Evolutionary conservation across 2,329 filamentous ascomycete genomes (phyloP).

Genomic region (Penicillium janthinellum): DNA sequence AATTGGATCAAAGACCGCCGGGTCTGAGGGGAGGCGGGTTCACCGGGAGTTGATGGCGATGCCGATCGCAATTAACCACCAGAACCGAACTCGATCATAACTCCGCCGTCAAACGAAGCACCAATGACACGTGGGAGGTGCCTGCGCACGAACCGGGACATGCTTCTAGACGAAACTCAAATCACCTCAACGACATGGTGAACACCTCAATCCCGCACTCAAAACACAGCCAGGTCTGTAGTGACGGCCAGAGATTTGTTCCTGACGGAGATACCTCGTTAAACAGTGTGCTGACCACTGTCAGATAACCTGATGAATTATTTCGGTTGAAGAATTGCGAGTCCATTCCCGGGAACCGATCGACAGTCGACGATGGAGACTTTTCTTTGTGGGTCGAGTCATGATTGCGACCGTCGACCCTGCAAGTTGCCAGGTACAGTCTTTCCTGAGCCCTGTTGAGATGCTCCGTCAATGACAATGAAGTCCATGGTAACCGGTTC

Average conservation of each 20-base stretch:
- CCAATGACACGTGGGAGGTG: background rate
- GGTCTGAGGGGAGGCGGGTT: background rate
- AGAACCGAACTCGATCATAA: background rate
- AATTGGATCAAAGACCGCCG: no score
- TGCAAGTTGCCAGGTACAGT: background rate
- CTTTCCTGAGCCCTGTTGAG: background rate
- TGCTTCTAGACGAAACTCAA: background rate
- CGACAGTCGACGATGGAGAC: background rate
- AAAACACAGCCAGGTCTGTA: background rate
- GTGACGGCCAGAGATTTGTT: background rate
- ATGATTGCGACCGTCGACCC: background rate
- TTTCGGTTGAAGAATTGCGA: background rate
- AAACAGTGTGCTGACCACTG: background rate
- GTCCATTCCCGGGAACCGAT: background rate
- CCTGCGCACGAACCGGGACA: background rate
- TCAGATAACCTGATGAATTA: background rate
- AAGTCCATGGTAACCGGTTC: background rate
- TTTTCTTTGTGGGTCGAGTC: background rate
- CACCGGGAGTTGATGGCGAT: background rate
- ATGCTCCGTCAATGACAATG: background rate
- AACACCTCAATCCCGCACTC: no score
- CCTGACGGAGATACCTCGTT: background rate
- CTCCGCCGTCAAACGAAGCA: background rate
- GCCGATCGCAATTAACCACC: background rate
- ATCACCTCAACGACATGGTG: background rate